Evolutionary conservation across 208 protist species (phyloP), one percentile per base, ranked within the genome.

Genomic region (Wallacemonas sp.): DNA sequence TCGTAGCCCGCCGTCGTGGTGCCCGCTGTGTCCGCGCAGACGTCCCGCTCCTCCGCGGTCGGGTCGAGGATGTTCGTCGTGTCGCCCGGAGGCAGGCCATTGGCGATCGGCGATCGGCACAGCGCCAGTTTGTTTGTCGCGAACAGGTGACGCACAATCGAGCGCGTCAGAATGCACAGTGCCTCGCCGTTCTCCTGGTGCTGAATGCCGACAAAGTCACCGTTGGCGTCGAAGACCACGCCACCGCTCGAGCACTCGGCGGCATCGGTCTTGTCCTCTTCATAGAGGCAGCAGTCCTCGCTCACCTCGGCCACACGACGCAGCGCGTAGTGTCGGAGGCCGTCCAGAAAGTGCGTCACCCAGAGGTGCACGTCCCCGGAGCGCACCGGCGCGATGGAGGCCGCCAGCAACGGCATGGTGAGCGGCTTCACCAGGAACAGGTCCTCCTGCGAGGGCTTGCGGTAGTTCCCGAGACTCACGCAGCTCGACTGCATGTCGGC

Each of bases 171-270:
- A 29, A 96, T 67, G 62, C 80, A 84, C 33, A 91, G 78, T 45
- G 83, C 74, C 59, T 89, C 74, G 25, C 72, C 76, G 62, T 70
- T 32, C 25, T 66, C 82, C 50, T 88, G 81, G 67, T 96, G 91
- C 59, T 96, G 91, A 39, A 96, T 38, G 7, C 87, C 91, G 28
- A 96, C 75, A 79, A 96, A 93, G 68, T 92, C 79, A n/a, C 91
- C 91, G 7, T 79, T 66, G 41, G 67, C 72, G 62, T 88, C 79
- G 72, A 96, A 96, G 41, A 93, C 87, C 20, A 84, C 69, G 0
- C 91, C 91, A 29, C 91, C 91, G 57, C 91, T 96, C 66, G 79
- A 84, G 57, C 66, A 74, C 50, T 87, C 79, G 5, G 39, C 28
- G 20, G 54, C 49, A 28, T 77, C 61, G 65, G 36, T 38, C 14